phyloP scores from a whole-genome alignment of 202 grass and related monocot genomes.

The Carex arenaria region DNA sequence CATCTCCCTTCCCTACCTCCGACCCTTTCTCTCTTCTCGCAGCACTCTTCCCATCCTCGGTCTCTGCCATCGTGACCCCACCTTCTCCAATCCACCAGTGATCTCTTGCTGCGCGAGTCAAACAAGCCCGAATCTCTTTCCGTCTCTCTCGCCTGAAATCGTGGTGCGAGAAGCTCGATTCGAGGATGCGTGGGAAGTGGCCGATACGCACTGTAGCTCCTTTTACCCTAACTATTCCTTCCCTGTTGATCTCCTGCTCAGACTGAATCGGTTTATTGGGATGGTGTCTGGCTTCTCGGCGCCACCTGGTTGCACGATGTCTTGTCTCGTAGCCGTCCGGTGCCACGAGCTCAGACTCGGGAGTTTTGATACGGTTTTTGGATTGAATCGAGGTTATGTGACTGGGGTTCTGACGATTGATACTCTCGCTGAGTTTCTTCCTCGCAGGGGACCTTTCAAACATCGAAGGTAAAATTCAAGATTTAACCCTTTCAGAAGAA shows the following conservation, averaged over 20 bases:
- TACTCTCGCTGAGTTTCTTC: constrained; percentile 77
- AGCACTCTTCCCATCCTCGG: background rate
- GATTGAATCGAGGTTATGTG: constrained; percentile 41
- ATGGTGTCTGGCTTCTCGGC: constrained; percentile 66
- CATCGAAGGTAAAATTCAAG: constrained; percentile 68
- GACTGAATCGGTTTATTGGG: constrained; percentile 64
- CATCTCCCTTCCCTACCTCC: background rate
- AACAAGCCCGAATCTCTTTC: constrained; percentile 51
- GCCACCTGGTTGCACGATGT: constrained; percentile 66
- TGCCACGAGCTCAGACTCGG: constrained; percentile 39
- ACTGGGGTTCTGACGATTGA: constrained; percentile 85
- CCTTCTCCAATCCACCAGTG: background rate
- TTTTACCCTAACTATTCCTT: constrained; percentile 86
- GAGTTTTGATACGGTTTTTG: constrained; percentile 36
- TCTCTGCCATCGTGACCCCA: background rate
- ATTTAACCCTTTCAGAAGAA: background rate
- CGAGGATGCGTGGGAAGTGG: constrained; percentile 91
- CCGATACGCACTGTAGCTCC: constrained; percentile 83
- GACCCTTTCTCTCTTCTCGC: background rate
- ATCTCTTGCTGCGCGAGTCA: constrained; percentile 45
- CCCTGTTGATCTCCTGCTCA: constrained; percentile 71
- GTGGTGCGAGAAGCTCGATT: constrained; percentile 57
- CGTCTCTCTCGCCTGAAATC: constrained; percentile 45
- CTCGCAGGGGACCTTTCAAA: constrained; percentile 63
- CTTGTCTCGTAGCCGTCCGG: constrained; percentile 69